These are phyloP conservation scores for Cercophora samala DNA, from an alignment of 495 filamentous ascomycete species.

Conservation along the genomic window DNA sequence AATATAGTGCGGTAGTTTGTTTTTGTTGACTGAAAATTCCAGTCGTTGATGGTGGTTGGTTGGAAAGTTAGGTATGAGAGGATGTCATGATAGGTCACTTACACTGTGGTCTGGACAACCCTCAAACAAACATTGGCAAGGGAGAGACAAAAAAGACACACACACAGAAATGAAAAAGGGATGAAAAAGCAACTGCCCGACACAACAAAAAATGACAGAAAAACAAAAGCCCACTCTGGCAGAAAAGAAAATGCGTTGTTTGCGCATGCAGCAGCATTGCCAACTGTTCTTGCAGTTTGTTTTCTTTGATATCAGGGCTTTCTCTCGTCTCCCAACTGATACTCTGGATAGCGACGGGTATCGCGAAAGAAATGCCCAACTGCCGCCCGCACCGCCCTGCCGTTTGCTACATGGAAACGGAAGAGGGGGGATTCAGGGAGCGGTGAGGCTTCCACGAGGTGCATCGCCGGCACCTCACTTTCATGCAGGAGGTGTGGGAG, in stretches of 20 bases:
- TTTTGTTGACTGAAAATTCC: background rate
- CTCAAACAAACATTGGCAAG: background rate
- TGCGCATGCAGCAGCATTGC: background rate
- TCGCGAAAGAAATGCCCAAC: background rate
- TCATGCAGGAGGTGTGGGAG: background rate
- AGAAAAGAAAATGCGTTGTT: background rate
- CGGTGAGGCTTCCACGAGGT: constrained; percentile 5
- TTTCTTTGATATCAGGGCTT: background rate
- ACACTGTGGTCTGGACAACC: background rate
- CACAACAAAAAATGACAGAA: background rate
- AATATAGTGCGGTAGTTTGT: background rate
- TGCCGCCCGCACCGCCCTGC: background rate
- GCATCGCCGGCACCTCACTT: background rate
- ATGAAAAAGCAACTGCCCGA: background rate
- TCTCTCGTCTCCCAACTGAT: background rate
- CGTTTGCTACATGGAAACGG: constrained; percentile 1
- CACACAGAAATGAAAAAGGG: background rate
- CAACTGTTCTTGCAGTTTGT: constrained; percentile 4
- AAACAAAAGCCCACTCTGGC: background rate
- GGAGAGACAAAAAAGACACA: background rate
- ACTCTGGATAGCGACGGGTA: background rate
- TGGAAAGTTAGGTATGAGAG: background rate
- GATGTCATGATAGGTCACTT: background rate
- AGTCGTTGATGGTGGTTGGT: no score
- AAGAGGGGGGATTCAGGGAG: background rate